Percentiles rank a stretch among this genome's conserved stretches.
phyloP scores from a whole-genome alignment of 768 basidiomycete species.

The Pisolithus microcarpus region DNA sequence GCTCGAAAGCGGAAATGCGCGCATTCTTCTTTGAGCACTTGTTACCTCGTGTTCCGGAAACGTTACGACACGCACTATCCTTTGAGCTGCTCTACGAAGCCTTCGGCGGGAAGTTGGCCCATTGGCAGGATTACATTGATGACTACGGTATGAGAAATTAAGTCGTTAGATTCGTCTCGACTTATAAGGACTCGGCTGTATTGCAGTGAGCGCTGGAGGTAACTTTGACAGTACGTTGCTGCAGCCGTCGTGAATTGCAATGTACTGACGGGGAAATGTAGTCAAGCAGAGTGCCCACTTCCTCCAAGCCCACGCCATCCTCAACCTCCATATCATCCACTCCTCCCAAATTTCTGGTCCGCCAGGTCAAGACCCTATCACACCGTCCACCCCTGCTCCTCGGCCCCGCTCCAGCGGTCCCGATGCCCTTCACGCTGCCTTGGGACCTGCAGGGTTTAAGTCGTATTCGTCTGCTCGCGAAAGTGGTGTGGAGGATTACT shows the following conservation, averaged over 20 bases:
- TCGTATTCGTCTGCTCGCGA: conserved; percentile 29
- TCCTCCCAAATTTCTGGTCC: conserved; percentile 53
- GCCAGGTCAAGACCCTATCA: conserved; percentile 26
- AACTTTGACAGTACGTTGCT: conserved; percentile 52
- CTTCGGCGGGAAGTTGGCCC: conserved; percentile 79
- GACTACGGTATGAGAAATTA: conserved; percentile 48
- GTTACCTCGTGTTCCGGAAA: conserved; percentile 63
- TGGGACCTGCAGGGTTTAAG: conserved; percentile 58
- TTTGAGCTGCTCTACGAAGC: conserved; percentile 73
- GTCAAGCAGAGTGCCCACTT: conserved; percentile 79
- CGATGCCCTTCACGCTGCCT: conserved; percentile 50
- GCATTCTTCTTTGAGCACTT: conserved; percentile 59
- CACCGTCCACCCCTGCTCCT: conserved; percentile 25
- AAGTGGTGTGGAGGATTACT: conserved; percentile 37
- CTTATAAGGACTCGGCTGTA: conserved; percentile 4
- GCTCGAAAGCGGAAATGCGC: conserved; percentile 63
- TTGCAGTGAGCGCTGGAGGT: conserved; percentile 67
- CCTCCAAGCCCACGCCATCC: conserved; percentile 74
- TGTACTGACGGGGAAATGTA: conserved; percentile 22
- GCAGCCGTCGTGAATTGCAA: neutral
- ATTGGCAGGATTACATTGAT: conserved; percentile 74
- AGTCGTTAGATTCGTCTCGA: neutral
- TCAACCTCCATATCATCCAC: conserved; percentile 85
- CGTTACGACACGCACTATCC: conserved; percentile 44
- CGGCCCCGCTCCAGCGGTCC: conserved; percentile 30